phyloP scores from a whole-genome alignment of 176 grass and related monocot genomes.

The Carex cristatella region DNA sequence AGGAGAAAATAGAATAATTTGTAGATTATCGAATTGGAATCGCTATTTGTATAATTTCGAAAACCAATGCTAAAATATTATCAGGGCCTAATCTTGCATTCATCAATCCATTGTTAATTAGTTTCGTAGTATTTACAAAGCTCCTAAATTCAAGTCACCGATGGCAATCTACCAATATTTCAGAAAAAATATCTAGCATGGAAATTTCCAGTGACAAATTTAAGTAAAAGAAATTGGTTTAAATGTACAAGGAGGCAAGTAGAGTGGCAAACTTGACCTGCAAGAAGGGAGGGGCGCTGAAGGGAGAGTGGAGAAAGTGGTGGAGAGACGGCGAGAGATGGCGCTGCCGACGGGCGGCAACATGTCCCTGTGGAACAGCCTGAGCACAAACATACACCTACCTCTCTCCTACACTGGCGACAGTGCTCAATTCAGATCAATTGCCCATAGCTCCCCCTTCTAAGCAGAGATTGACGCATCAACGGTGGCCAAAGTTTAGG shows the following conservation, averaged over 20 bases:
- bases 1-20: not conserved
- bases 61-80: not conserved
- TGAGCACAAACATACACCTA: not conserved
- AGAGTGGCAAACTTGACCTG: conserved; percentile 24
- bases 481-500: not conserved
- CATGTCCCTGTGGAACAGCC: conserved; percentile 26
- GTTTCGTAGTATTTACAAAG: not conserved
- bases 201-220: not conserved
- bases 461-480: not conserved
- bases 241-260: not conserved
- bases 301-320: conserved; percentile 31
- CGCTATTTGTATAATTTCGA: not conserved
- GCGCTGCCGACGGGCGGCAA: not conserved
- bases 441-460: not conserved
- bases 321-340: conserved; percentile 28
- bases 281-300: conserved; percentile 39
- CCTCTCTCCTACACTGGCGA: not conserved
- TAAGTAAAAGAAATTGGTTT: not conserved
- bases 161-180: not conserved
- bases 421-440: not conserved
- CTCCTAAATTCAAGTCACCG: not conserved
- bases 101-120: not conserved
- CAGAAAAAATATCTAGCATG: not conserved
- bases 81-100: not conserved
- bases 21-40: not conserved